Percentiles rank a stretch among this genome's conserved stretches.
phyloP scores from a whole-genome alignment of 2,329 filamentous ascomycete genomes.

The Sclerotinia trifoliorum region DNA sequence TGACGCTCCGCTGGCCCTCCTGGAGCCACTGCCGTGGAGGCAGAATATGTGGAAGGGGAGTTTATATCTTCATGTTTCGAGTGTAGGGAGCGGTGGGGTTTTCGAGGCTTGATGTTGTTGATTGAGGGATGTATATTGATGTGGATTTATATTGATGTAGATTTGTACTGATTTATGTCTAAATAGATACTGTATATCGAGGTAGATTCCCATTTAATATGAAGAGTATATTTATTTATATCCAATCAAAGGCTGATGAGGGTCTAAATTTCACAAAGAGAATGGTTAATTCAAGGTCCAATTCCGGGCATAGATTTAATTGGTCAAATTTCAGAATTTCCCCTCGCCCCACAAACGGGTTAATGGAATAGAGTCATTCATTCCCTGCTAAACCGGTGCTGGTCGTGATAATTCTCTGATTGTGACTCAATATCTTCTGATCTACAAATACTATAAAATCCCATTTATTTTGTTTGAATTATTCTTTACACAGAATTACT shows the following conservation, averaged over 20 bases:
- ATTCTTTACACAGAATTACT: too few relatives aligned
- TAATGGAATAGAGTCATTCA: background rate
- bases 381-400: background rate
- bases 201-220: too few relatives aligned
- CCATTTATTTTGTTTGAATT: background rate
- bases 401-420: background rate
- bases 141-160: background rate
- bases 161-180: too few relatives aligned
- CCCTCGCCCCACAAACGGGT: constrained; percentile 16
- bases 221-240: background rate
- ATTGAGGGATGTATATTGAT: too few relatives aligned
- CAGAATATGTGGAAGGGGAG: background rate
- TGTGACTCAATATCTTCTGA: constrained; percentile 9
- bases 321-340: constrained; percentile 1
- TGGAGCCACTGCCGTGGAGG: too few relatives aligned
- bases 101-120: too few relatives aligned
- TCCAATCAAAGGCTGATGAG: background rate
- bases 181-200: too few relatives aligned
- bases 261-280: background rate
- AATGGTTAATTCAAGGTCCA: background rate
- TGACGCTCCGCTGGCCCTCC: background rate
- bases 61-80: background rate
- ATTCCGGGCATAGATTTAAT: background rate
- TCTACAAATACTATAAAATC: background rate
- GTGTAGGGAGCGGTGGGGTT: too few relatives aligned